Conservation (phyloP, 2,329 filamentous ascomycete species). For the Fusarium sp. region DNA sequence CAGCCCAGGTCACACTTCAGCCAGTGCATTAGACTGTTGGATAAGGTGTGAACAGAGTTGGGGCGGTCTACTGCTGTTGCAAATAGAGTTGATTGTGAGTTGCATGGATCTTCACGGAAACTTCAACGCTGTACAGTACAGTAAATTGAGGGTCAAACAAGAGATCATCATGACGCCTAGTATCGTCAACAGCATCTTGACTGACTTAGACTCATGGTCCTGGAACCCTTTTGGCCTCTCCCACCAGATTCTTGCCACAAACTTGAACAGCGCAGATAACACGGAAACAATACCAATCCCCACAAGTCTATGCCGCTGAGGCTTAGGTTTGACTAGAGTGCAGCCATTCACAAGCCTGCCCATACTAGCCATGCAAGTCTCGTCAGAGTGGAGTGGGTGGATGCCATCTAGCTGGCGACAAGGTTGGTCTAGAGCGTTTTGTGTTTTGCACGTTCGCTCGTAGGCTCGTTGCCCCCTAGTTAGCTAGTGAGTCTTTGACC, state of each 20-base stretch:
- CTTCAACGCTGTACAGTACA: background rate
- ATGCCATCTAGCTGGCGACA: slow-evolving; percentile 38
- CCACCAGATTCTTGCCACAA: slow-evolving; percentile 4
- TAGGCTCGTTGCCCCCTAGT: slow-evolving; percentile 13
- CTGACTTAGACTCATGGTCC: slow-evolving; percentile 8
- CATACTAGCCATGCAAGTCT: slow-evolving; percentile 33
- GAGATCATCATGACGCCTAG: slow-evolving; percentile 3
- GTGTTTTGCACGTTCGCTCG: slow-evolving; percentile 18
- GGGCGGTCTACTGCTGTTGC: slow-evolving; percentile 16
- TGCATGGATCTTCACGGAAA: slow-evolving; percentile 10
- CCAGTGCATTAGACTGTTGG: slow-evolving; percentile 22
- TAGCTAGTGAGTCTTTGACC: slow-evolving; percentile 1
- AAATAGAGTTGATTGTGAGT: slow-evolving; percentile 29
- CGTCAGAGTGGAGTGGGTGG: slow-evolving; percentile 21
- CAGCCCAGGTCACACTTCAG: slow-evolving; percentile 10
- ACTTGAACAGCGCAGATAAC: slow-evolving; percentile 37
- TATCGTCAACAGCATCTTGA: background rate
- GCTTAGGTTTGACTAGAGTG: slow-evolving; percentile 24
- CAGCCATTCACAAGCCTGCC: slow-evolving; percentile 31
- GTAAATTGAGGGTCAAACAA: background rate
- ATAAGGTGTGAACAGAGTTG: slow-evolving; percentile 37
- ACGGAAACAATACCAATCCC: slow-evolving; percentile 40
- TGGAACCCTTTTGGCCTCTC: slow-evolving; percentile 3
- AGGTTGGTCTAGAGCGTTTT: slow-evolving; percentile 42
- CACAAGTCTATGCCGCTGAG: slow-evolving; percentile 23